Evolutionary conservation across 2,329 filamentous ascomycete species (phyloP).

Genomic region (Verticillium longisporum): DNA sequence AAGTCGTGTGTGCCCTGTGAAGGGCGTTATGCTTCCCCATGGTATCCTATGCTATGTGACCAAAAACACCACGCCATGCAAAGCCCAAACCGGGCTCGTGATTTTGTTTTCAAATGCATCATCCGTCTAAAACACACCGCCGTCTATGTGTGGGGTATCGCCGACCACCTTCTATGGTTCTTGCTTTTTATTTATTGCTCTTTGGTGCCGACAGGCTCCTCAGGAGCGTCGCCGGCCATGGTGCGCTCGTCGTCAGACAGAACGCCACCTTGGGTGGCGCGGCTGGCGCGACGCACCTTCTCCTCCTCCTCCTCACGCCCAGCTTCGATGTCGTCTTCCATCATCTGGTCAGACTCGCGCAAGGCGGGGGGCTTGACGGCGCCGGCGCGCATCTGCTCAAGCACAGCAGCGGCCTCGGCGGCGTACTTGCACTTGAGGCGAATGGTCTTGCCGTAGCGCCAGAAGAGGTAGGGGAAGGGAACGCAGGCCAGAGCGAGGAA

Average conservation of each 20-base stretch:
- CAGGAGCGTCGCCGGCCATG: constrained; percentile 2
- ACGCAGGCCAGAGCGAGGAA: constrained; percentile 67
- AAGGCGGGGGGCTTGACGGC: neutral
- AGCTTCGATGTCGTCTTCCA: constrained; percentile 7
- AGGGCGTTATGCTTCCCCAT: neutral
- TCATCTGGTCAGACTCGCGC: neutral
- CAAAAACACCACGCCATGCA: neutral
- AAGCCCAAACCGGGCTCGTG: neutral
- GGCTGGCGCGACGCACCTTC: constrained; percentile 4
- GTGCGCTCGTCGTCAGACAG: constrained; percentile 11
- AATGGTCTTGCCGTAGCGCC: constrained; percentile 54
- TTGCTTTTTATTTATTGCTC: neutral
- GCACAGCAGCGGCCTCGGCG: constrained; percentile 51
- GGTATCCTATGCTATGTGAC: neutral
- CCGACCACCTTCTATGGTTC: neutral
- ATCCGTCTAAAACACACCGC: neutral
- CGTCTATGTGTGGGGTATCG: neutral
- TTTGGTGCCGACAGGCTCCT: constrained; percentile 1
- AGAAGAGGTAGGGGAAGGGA: constrained; percentile 71
- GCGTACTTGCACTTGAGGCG: constrained; percentile 49
- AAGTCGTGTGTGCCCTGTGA: neutral
- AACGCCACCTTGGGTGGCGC: constrained; percentile 2
- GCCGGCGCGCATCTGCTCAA: constrained; percentile 33
- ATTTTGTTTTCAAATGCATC: neutral
- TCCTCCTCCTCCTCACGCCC: constrained; percentile 7